Conservation (phyloP, 1,139 yeast species). For the Yamadazyma atlantica region DNA sequence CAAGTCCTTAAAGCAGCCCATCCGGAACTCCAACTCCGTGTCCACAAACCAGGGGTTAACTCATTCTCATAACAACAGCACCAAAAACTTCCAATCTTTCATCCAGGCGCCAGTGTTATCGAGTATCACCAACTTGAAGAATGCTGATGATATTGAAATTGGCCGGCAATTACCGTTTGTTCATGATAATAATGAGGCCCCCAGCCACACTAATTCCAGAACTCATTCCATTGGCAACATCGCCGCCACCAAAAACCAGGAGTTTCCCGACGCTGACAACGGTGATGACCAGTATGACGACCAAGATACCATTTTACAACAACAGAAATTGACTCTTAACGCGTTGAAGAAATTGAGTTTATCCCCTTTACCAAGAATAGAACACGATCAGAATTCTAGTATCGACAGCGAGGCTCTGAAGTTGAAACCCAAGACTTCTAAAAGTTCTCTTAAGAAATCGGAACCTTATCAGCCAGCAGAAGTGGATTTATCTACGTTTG, state of each 20-base stretch:
- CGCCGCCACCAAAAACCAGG: background rate
- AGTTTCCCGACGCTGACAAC: conserved; percentile 3
- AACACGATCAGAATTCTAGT: conserved; percentile 3
- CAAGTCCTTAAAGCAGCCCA: conserved; percentile 39
- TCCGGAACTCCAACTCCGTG: conserved; percentile 26
- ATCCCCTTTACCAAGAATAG: conserved; percentile 41
- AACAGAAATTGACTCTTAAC: conserved; percentile 43
- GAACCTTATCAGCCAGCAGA: conserved; percentile 56
- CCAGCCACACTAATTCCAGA: background rate
- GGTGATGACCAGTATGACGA: conserved; percentile 28
- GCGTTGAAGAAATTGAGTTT: conserved; percentile 47
- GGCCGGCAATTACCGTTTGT: conserved; percentile 46
- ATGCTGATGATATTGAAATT: conserved; percentile 31
- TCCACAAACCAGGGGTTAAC: conserved; percentile 2
- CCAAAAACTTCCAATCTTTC: conserved; percentile 46
- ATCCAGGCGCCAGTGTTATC: conserved; percentile 51
- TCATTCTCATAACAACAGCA: conserved; percentile 13
- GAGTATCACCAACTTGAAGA: conserved; percentile 33
- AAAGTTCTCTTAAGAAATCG: conserved; percentile 7
- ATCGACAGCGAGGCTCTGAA: conserved; percentile 4
- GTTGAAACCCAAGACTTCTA: background rate
- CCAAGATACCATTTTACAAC: conserved; percentile 37
- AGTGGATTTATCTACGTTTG: conserved; percentile 50
- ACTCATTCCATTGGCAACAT: background rate
- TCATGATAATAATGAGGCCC: conserved; percentile 19